phyloP scores from a whole-genome alignment of 202 grass and related monocot species.

The Eragrostis tef region DNA sequence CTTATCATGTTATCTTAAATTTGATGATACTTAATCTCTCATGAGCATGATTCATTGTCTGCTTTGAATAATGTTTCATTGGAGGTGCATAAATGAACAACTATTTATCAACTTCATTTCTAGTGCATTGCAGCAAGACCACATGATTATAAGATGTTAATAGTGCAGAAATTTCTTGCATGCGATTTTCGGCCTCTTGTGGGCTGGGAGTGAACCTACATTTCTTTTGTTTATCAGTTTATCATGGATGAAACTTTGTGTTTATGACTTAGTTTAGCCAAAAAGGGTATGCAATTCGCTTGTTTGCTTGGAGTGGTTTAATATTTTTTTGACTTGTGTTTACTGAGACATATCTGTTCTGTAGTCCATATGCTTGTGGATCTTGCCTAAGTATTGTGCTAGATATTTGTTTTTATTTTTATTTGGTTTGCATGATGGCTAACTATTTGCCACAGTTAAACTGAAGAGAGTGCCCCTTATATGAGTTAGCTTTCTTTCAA shows the following conservation, averaged over 20 bases:
- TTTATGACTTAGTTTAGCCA: constrained; percentile 34
- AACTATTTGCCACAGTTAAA: constrained; percentile 8
- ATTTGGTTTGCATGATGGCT: neutral
- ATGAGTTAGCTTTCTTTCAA: constrained; percentile 44
- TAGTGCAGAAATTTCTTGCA: neutral
- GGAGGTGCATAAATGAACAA: constrained; percentile 13
- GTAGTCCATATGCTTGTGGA: constrained; percentile 8
- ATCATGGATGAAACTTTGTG: neutral
- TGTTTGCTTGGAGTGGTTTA: neutral
- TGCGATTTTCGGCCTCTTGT: constrained; percentile 28
- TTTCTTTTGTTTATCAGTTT: neutral
- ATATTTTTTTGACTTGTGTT: constrained; percentile 24
- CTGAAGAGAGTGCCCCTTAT: constrained; percentile 5
- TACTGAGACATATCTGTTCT: neutral
- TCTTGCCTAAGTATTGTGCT: neutral
- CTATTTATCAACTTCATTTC: neutral
- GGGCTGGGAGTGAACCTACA: neutral
- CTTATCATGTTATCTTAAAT: constrained; percentile 1
- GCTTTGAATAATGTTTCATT: neutral
- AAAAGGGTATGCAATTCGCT: neutral
- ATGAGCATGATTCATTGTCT: constrained; percentile 21
- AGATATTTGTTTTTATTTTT: neutral
- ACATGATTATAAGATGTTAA: neutral
- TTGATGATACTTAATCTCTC: constrained; percentile 16
- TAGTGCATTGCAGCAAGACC: neutral